Evolutionary conservation across 306 rosid genomes (phyloP).

Genomic region (Cucurbita ficifolia): DNA sequence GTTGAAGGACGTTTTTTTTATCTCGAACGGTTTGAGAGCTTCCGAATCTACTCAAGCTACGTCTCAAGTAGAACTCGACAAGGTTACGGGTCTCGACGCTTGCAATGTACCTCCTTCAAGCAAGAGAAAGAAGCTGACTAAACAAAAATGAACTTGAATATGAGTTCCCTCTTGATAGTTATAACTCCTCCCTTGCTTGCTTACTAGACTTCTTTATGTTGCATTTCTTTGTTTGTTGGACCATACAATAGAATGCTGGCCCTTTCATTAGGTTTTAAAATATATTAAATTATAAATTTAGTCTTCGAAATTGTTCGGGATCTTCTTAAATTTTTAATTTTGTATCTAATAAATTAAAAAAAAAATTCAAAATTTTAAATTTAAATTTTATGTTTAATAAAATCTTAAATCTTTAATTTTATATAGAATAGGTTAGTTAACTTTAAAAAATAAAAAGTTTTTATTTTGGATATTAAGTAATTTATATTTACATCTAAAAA

Average conservation of each 20-base stretch:
- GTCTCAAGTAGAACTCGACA: neutral
- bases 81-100: neutral
- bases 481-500: too few relatives aligned
- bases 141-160: neutral
- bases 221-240: neutral
- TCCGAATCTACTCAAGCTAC: neutral
- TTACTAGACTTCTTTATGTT: neutral
- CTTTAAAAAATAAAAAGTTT: too few relatives aligned
- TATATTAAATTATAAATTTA: too few relatives aligned
- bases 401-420: too few relatives aligned
- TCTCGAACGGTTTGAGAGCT: neutral
- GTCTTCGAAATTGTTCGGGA: too few relatives aligned
- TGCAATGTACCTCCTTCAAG: neutral
- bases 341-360: too few relatives aligned
- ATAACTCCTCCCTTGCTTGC: neutral
- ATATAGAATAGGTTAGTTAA: too few relatives aligned
- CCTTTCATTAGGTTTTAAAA: neutral
- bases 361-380: too few relatives aligned
- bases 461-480: too few relatives aligned
- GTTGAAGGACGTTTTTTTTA: slow-evolving; percentile 1
- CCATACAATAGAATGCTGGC: neutral
- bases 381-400: too few relatives aligned
- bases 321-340: too few relatives aligned
- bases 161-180: neutral
- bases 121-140: neutral